A percentile compares a stretch with the other conserved stretches of the same genome.
phyloP scores from a whole-genome alignment of 108 stramenopile species.

The Nannochloropsis salina region DNA sequence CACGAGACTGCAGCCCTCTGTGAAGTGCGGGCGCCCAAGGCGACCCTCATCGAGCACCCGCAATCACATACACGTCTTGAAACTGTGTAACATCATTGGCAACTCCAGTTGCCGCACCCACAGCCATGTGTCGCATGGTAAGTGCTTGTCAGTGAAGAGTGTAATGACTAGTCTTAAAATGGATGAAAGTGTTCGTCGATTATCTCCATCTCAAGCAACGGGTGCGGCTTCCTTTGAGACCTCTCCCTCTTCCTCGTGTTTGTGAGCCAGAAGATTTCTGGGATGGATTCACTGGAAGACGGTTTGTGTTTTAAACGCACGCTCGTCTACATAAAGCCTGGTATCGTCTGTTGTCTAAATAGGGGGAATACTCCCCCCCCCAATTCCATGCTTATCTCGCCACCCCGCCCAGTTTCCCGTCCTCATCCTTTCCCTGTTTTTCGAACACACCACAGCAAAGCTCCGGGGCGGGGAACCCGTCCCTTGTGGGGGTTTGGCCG shows the following conservation, averaged over 20 bases:
- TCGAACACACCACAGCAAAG: neutral
- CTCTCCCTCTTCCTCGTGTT: too few relatives aligned
- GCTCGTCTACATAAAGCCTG: too few relatives aligned
- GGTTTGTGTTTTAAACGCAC: too few relatives aligned
- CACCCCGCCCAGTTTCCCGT: too few relatives aligned
- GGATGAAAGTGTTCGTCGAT: too few relatives aligned
- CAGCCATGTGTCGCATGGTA: neutral
- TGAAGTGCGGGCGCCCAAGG: conserved; percentile 4
- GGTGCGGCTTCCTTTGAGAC: too few relatives aligned
- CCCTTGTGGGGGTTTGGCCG: neutral
- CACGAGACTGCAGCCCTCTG: neutral
- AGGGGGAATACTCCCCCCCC: neutral
- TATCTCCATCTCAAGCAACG: too few relatives aligned
- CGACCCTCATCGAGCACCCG: neutral
- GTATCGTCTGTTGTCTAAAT: too few relatives aligned
- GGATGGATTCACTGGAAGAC: too few relatives aligned
- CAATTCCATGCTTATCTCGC: neutral
- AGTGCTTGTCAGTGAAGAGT: neutral
- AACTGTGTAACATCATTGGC: neutral
- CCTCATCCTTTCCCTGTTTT: too few relatives aligned
- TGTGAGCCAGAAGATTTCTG: too few relatives aligned
- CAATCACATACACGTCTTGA: neutral
- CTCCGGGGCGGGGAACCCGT: neutral
- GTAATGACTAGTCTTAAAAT: too few relatives aligned
- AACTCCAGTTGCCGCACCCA: neutral